Percentiles rank a stretch among this genome's conserved stretches.
phyloP scores from a whole-genome alignment of 768 basidiomycete genomes.

The Collybia mongolica region DNA sequence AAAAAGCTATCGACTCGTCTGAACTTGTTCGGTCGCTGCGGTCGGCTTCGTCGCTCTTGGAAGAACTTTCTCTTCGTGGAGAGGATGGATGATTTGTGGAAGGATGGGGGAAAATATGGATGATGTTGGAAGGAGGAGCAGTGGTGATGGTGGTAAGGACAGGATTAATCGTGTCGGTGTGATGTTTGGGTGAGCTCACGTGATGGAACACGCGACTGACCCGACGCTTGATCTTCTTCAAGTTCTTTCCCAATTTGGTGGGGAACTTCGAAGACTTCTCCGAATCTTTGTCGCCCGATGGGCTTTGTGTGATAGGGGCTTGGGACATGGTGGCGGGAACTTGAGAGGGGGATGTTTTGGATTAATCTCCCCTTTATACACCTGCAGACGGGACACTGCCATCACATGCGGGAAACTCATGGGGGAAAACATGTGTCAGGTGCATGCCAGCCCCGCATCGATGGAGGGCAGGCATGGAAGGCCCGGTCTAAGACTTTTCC shows the following conservation, averaged over 20 bases:
- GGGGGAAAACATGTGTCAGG: not conserved
- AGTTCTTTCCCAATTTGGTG: constrained; percentile 13
- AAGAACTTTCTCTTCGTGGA: constrained; percentile 11
- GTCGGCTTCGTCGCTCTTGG: constrained; percentile 7
- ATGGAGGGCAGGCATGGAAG: constrained; percentile 5
- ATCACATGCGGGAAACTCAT: constrained; percentile 7
- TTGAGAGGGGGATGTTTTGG: not conserved
- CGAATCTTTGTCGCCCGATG: constrained; percentile 6
- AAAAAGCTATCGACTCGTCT: constrained; percentile 6
- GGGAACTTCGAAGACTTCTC: constrained; percentile 16
- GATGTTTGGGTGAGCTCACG: constrained; percentile 20
- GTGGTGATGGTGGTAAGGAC: constrained; percentile 23
- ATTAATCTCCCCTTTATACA: constrained; percentile 14
- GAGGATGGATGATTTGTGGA: constrained; percentile 12
- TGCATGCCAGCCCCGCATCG: constrained; percentile 1
- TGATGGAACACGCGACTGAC: constrained; percentile 18
- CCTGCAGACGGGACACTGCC: constrained; percentile 1
- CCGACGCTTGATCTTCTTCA: constrained; percentile 19
- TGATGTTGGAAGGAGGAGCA: constrained; percentile 32
- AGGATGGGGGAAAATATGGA: constrained; percentile 16
- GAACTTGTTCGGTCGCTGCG: constrained; percentile 6
- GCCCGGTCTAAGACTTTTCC: not conserved
- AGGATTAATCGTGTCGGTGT: constrained; percentile 14
- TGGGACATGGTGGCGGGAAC: constrained; percentile 10
- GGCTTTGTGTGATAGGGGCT: constrained; percentile 9